A percentile compares a stretch with the other conserved stretches of the same genome.
Conservation (phyloP, 2,329 filamentous ascomycete species). For the Colletotrichum musicola region DNA sequence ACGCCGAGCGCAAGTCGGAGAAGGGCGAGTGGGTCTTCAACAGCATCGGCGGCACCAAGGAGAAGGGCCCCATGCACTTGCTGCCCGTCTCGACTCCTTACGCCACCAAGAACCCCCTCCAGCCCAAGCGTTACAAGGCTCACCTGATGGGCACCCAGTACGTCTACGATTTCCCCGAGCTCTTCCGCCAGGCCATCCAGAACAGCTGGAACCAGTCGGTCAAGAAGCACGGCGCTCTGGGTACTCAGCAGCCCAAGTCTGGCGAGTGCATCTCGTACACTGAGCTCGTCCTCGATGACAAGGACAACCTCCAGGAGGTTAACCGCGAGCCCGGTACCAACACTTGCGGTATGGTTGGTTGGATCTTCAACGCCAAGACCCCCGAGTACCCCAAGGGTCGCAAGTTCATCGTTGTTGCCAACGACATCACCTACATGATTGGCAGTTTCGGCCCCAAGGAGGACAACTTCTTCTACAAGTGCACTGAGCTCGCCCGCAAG, state of each 20-base stretch:
- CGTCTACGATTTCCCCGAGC: conserved; percentile 99
- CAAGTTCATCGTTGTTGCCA: conserved; percentile 95
- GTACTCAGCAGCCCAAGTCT: conserved; percentile 83
- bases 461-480: conserved; percentile 99
- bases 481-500: conserved; percentile 94
- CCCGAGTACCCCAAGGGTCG: conserved; percentile 95
- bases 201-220: conserved; percentile 89
- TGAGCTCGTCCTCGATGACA: conserved; percentile 94
- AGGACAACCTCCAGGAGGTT: conserved; percentile 91
- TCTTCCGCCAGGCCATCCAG: conserved; percentile 97
- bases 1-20: conserved; percentile 97
- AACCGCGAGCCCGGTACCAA: conserved; percentile 96
- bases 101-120: conserved; percentile 97
- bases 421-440: conserved; percentile 99
- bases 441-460: conserved; percentile 97
- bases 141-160: conserved; percentile 99
- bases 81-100: conserved; percentile 92
- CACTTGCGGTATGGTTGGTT: conserved; percentile 97
- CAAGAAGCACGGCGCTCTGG: conserved; percentile 78
- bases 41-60: conserved; percentile 93
- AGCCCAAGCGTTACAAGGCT: conserved; percentile 99
- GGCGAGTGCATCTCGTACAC: conserved; percentile 95
- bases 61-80: conserved; percentile 95
- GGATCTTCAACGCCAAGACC: conserved; percentile 94
- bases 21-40: conserved; percentile 99